Conservation (phyloP, 73 alveolate species). For the Breviolum minutum region DNA sequence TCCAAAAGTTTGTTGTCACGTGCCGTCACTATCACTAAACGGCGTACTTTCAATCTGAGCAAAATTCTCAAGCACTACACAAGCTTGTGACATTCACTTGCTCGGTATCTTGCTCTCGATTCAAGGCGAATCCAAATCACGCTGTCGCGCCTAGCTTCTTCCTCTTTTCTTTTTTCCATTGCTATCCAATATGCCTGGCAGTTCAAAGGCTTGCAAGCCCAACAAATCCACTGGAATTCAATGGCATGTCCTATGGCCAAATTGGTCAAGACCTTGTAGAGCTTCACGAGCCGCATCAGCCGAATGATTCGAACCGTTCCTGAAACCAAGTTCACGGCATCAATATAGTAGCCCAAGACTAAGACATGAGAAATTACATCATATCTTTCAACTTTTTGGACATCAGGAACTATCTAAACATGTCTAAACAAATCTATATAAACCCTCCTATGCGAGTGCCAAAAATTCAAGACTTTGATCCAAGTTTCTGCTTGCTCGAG, state of each 20-base stretch:
- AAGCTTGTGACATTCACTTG: neutral
- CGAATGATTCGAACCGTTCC: conserved; percentile 97
- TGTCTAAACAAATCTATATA: neutral
- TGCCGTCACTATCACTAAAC: too few species aligned
- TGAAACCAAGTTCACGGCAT: neutral
- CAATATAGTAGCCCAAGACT: neutral
- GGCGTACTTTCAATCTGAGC: neutral
- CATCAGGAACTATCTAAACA: neutral
- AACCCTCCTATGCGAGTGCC: neutral
- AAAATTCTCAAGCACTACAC: too few species aligned
- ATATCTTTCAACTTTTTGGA: too few species aligned
- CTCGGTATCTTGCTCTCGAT: neutral
- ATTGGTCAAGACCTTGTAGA: conserved; percentile 95
- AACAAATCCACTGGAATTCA: neutral
- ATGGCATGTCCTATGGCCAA: neutral
- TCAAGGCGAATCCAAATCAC: neutral
- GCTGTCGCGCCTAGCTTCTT: conserved; percentile 49
- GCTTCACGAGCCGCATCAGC: conserved; percentile 97
- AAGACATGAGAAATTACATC: too few species aligned
- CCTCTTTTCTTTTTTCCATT: conserved; percentile 73
- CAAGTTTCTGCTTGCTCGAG: conserved; percentile 56
- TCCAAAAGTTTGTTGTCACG: too few species aligned
- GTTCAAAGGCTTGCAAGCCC: neutral
- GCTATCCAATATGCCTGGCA: conserved; percentile 84
- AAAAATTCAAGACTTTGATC: neutral